Evolutionary conservation across 1,139 yeast species (phyloP), one percentile per base, ranked within the genome.

Genomic region (Pichia sp.): DNA sequence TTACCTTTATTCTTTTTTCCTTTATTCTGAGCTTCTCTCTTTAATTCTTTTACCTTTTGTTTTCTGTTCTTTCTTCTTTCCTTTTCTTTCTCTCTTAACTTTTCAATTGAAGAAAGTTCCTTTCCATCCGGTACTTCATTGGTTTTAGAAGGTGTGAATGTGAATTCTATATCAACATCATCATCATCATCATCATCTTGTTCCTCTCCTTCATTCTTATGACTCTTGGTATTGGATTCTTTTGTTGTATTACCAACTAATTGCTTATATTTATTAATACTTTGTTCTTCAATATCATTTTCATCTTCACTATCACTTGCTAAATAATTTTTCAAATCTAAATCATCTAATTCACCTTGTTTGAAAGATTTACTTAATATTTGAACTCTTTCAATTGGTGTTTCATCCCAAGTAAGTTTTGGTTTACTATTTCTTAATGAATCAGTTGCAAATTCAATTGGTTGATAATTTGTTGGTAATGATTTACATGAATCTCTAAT

Each of bases 321-420:
- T 48, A 94, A 69, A 58, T 94, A 94, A 2, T 97, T 97, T 60
- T 87, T 82, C 68, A 90, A 84, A 63, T 94, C 98, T 94, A 90
- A 87, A 42, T 90, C 97, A 55, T 92, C 97, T 42, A 90, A 74
- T 60, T 94, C 98, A 62, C 84, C 82, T 60, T 87, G 95, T 40
- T 89, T 80, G 59, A 94, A 90, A 16, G 90, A 89, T 55, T 82
- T 79, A 20, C 85, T 75, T 1, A 96, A 78, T 45, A 90, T 65
- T 47, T 85, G 80, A n/a, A 80, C 65, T 61, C 98, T 77, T 58
- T 89, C 97, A 49, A 80, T 82, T 4, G 98, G 98, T 0, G 97
- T 94, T 65, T 92, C 97, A 64, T 94, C 99, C 97, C 97, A 90
- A 0, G 97, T 89, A 52, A 90, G 72, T 60, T 87, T 87, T 40